Evolutionary conservation across 257 asterid species (phyloP), one percentile per base, ranked within the genome.

Genomic region (Catharanthus roseus): DNA sequence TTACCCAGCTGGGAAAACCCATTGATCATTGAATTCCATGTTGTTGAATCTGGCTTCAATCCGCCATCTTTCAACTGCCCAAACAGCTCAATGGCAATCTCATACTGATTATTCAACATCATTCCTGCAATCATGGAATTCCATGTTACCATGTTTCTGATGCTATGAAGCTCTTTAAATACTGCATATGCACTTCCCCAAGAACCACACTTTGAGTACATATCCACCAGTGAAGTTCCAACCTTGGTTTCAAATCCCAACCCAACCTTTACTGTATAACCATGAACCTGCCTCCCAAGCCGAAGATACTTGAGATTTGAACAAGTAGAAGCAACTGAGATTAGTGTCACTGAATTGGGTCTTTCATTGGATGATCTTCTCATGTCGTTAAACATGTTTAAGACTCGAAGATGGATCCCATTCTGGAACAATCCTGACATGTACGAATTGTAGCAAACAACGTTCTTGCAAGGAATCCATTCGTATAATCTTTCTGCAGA

Each of bases 11-110:
- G 88, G 12, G 85, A 84, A 72, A 85, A 86, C 57, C 96, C 99
- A 77, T 88, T 83, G 74, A 93, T 89, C 93, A 91, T 84, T 33
- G 91, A 83, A 72, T 91, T 93, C 96, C 97, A 93, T 10, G 97
- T 89, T 1, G 78, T 86, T 3, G 88, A 81, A 82, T 93, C 96
- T 3, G 96, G 81, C 70, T 72, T 72, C 77, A 91, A 45, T 68
- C 81, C 90, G 65, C 83, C 82, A 36, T 58, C 55, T 74, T 80
- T 86, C 65, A 93, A 74, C 75, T 74, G 77, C 19, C 21, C 69
- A 49, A 93, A 93, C n/a, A 91, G 88, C 31, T 79, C 72, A 44
- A 81, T 41, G 31, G 99, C 96, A 19, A 62, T 69, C 72, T 84
- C 90, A 31, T 71, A 72, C 68, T 82, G 88, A 77, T 78, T 79